Evolutionary conservation across 2,329 filamentous ascomycete genomes (phyloP).

Genomic region (Periconia digitata): DNA sequence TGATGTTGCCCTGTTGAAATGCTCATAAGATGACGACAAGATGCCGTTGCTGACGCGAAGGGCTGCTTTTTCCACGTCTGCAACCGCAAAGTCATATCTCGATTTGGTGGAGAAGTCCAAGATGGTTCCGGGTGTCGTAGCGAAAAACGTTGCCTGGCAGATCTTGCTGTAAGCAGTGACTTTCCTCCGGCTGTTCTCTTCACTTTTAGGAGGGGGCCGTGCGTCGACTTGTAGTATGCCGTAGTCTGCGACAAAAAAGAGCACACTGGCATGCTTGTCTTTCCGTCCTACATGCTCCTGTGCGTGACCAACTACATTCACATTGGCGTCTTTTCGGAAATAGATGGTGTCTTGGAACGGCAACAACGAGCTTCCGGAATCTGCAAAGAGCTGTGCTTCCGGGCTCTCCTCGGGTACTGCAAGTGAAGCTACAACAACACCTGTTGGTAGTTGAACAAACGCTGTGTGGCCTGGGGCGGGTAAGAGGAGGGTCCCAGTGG

Average conservation of each 20-base stretch:
- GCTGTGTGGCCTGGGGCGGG: slow-evolving; percentile 78
- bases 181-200: slow-evolving; percentile 45
- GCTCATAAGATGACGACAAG: slow-evolving; percentile 72
- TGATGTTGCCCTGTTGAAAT: slow-evolving; percentile 71
- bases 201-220: slow-evolving; percentile 61
- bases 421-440: slow-evolving; percentile 76
- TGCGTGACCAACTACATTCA: slow-evolving; percentile 53
- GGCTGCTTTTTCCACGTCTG: slow-evolving; percentile 76
- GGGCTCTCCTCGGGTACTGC: slow-evolving; percentile 68
- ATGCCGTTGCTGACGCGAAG: slow-evolving; percentile 79
- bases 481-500: slow-evolving; percentile 63
- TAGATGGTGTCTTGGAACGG: slow-evolving; percentile 87
- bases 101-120: slow-evolving; percentile 75
- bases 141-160: slow-evolving; percentile 93
- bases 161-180: slow-evolving; percentile 86
- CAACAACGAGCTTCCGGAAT: slow-evolving; percentile 39
- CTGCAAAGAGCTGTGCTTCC: slow-evolving; percentile 69
- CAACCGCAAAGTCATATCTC: slow-evolving; percentile 65
- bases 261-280: slow-evolving; percentile 42
- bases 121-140: slow-evolving; percentile 78
- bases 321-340: slow-evolving; percentile 60
- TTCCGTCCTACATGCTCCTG: slow-evolving; percentile 49
- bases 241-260: slow-evolving; percentile 60
- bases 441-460: slow-evolving; percentile 77
- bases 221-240: slow-evolving; percentile 59